These are phyloP conservation scores for Lentinula edodes DNA, from an alignment of 768 basidiomycete species.

Conservation along the genomic window DNA sequence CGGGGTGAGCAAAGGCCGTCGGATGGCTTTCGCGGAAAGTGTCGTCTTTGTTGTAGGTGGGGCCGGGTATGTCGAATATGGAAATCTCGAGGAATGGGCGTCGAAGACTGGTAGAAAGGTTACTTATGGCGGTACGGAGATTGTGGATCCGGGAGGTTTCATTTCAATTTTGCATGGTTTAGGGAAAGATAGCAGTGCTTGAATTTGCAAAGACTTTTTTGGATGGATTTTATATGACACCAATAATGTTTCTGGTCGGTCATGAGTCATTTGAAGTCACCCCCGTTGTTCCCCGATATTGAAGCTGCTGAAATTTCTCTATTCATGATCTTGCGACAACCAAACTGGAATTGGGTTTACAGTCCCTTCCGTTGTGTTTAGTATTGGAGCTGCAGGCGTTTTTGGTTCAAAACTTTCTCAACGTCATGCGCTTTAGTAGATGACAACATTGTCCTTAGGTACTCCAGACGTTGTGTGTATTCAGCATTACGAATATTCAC, in stretches of 20 bases:
- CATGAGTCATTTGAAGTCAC: neutral
- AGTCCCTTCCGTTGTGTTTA: neutral
- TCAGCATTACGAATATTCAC: neutral
- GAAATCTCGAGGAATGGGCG: slow-evolving; percentile 94
- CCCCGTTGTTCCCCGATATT: neutral
- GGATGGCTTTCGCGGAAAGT: slow-evolving; percentile 83
- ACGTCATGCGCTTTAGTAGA: neutral
- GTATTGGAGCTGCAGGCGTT: neutral
- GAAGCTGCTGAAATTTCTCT: neutral
- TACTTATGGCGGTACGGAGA: slow-evolving; percentile 95
- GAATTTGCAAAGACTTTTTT: neutral
- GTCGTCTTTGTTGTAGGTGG: slow-evolving; percentile 95
- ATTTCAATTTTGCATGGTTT: slow-evolving; percentile 63
- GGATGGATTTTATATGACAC: neutral
- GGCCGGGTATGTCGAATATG: slow-evolving; percentile 95
- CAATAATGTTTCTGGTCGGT: neutral
- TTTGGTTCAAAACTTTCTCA: too few species aligned
- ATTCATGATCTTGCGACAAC: neutral
- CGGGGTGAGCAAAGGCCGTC: slow-evolving; percentile 36
- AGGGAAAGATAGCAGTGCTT: slow-evolving; percentile 35
- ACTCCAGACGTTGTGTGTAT: neutral
- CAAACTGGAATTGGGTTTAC: neutral
- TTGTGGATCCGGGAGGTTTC: slow-evolving; percentile 85
- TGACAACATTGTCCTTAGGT: neutral
- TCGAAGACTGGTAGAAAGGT: slow-evolving; percentile 74